Base-by-base conservation (phyloP, 257 asterid genomes). In the Schizonepeta tenuifolia region DNA sequence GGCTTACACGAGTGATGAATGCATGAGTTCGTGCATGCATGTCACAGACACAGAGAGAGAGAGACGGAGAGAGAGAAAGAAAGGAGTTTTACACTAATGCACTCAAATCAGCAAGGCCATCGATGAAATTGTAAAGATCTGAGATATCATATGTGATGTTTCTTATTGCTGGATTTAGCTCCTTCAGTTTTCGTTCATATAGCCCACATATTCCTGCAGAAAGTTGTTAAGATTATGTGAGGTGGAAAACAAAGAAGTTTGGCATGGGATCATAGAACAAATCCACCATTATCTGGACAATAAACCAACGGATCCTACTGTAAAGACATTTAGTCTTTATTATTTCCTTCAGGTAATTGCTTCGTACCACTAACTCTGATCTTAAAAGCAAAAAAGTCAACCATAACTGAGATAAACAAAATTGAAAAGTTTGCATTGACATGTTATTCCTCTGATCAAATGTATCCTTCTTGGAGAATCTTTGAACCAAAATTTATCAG, bases 41-140 rank as follows among this genome's bases (percentile, higher is more conserved):
- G 28, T 2, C 0, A 38, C 22, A 22, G 21, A 68, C 24, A 20
- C 40, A 38, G 65, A 36, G 54, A 21, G 14, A 12, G 12, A 53
- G 46, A 17, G 28, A 33, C 20, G 18, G 72, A 20, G 65, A 50
- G 82, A 76, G 83, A 49, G 75, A 70, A 84, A 75, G 83, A 61
- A 74, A 54, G 47, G n/a, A 17, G 40, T 12, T 55, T 68, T 89
- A 93, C 98, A 91, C 91, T 75, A 93, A 80, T 40, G 97, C 97
- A 80, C 97, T 93, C 90, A 91, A 53, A 77, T 93, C 98, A 71
- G 86, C 84, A 59, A 93, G 94, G 43, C 98, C 98, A 28, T 93
- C 97, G 36, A 93, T 86, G 62, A 89, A 93, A 79, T 89, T 89
- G 85, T 87, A 93, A 64, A 93, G 94, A 83, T 91, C 97, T 28